These are phyloP conservation scores for Wickerhamiella slavikovae DNA, from an alignment of 805 yeast species.

Conservation along the genomic window DNA sequence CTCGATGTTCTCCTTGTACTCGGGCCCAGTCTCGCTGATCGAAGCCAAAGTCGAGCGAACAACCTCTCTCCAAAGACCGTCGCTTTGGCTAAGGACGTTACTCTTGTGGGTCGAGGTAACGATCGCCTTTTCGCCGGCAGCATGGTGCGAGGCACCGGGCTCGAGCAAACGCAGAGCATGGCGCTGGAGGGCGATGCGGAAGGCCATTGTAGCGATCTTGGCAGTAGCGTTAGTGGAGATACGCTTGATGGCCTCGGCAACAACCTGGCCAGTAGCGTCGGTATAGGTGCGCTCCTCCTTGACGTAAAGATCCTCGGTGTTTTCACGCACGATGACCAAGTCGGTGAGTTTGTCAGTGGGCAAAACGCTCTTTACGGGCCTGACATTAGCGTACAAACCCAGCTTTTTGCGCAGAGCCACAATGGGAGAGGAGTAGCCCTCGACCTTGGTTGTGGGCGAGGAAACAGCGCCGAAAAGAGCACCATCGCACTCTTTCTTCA, in stretches of 20 bases:
- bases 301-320: conserved; percentile 92
- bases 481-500: conserved; percentile 77
- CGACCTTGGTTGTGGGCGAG: conserved; percentile 84
- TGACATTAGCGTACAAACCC: conserved; percentile 88
- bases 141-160: conserved; percentile 17
- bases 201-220: conserved; percentile 76
- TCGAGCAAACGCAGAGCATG: conserved; percentile 46
- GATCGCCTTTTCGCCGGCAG: conserved; percentile 32
- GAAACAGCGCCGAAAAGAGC: conserved; percentile 94
- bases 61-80: conserved; percentile 91
- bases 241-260: conserved; percentile 96
- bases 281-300: conserved; percentile 72
- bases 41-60: conserved; percentile 21
- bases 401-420: conserved; percentile 94
- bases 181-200: conserved; percentile 84
- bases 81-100: conserved; percentile 78
- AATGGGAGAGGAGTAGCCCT: conserved; percentile 94
- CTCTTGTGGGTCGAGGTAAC: conserved; percentile 93
- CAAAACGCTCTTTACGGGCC: conserved; percentile 89
- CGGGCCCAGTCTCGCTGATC: conserved; percentile 26
- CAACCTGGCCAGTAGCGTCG: conserved; percentile 62
- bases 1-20: conserved; percentile 33
- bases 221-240: conserved; percentile 74
- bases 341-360: conserved; percentile 81
- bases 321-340: conserved; percentile 95